Base-by-base conservation (phyloP, 2,329 filamentous ascomycete species). In the Nannizziopsis barbatae region DNA sequence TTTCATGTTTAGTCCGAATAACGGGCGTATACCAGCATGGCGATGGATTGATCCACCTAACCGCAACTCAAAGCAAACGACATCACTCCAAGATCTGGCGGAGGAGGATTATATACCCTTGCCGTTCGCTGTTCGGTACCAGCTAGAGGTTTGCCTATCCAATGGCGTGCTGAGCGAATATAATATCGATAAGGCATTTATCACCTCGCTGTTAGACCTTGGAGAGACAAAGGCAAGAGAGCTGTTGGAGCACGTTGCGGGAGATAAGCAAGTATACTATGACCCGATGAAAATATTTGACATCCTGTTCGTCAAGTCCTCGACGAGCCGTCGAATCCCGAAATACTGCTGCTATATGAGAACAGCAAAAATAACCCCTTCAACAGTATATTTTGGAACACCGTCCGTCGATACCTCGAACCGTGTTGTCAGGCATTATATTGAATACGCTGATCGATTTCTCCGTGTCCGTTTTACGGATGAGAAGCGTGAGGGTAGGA, bases 61-160 rank as follows among this genome's bases (percentile, higher is more conserved):
- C 11, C 53, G 58, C 20, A 44, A 51, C 4, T 52, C 54, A 2
- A 54, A 57, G 55, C 64, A 31, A 51, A 61, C 37, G 49, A 69
- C 45, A 54, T 71, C 47, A 49, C 56, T 54, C 51, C 58, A 69
- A 18, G 65, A 66, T 22, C 53, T 69, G 33, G 55, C 56, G 55
- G 52, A 63, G 17, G 53, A 62, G 17, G 56, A 53, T 8, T 64
- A 66, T 53, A 57, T 70, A 27, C 55, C 66, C 47, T 70, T 90
- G 3, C 69, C 77, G 0, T 95, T 88, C 52, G 68, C 79, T 0
- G 77, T 95, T 1, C 77, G 86, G 12, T 98, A 96, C 60, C 88
- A 95, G 62, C 75, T 98, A 0, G 90, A 98, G 63, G 89, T 87
- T 0, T 96, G 90, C 61, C 74, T 96, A n/a, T 94, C 89, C 0